These are phyloP conservation scores for Lactuca sativa DNA, from an alignment of 129 eudicot genomes.

Conservation along the genomic window DNA sequence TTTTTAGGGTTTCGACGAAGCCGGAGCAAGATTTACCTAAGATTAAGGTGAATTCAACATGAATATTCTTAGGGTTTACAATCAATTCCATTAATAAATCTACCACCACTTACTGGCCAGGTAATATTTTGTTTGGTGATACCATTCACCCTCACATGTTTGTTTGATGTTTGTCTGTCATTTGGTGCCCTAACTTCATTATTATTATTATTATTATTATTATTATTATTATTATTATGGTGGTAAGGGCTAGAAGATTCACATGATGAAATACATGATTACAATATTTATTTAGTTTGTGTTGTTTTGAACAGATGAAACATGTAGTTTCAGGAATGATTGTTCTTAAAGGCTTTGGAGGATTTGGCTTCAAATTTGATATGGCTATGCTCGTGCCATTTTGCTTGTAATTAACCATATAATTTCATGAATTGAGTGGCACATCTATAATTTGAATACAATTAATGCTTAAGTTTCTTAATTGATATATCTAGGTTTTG, in stretches of 20 bases:
- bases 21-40: no score
- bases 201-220: no score
- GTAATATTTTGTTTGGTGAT: no score
- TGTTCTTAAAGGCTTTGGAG: conserved; percentile 40
- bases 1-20: no score
- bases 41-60: no score
- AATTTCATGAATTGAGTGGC: neutral
- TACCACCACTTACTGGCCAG: no score
- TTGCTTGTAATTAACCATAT: conserved; percentile 23
- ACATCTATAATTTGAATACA: neutral
- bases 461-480: neutral
- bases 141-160: no score
- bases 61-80: no score
- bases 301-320: conserved; percentile 25
- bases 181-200: no score
- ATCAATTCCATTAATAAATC: no score
- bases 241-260: neutral
- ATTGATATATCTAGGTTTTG: conserved; percentile 20
- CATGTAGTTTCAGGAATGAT: conserved; percentile 30
- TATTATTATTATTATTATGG: no score
- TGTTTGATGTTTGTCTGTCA: no score
- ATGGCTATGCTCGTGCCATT: conserved; percentile 31
- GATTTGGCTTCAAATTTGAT: conserved; percentile 37
- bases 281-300: neutral
- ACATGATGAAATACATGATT: neutral